Percentiles rank a stretch among this genome's conserved stretches.
These are phyloP conservation scores for Ulmus americana DNA, from an alignment of 331 rosid genomes.

Conservation along the genomic window DNA sequence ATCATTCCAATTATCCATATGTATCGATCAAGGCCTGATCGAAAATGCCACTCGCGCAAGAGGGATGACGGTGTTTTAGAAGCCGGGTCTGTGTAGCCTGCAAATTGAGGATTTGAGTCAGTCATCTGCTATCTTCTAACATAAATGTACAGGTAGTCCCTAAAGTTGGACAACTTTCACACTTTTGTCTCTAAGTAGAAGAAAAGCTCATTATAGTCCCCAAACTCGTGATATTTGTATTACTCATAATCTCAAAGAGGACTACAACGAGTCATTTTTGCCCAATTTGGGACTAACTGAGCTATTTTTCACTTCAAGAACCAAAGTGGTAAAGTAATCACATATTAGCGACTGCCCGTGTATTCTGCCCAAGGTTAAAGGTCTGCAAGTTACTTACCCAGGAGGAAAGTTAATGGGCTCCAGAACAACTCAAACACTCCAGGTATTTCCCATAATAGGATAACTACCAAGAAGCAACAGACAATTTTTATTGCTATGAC, in stretches of 20 bases:
- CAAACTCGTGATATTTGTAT: no score
- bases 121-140: constrained; percentile 22
- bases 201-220: no score
- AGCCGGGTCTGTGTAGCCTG: constrained; percentile 71
- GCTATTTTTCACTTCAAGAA: no score
- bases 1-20: constrained; percentile 97
- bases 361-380: background rate
- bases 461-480: constrained; percentile 71
- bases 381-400: constrained; percentile 52
- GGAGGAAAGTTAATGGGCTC: constrained; percentile 75
- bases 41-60: constrained; percentile 92
- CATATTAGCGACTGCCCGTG: no score
- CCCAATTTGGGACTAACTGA: no score
- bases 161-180: no score
- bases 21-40: constrained; percentile 96
- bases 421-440: constrained; percentile 86
- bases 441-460: constrained; percentile 88
- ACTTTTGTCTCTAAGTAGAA: no score
- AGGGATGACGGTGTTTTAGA: constrained; percentile 50
- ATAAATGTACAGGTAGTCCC: background rate
- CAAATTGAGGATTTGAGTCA: constrained; percentile 26
- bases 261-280: no score
- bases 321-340: no score
- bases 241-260: no score
- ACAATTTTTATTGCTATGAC: constrained; percentile 63